Evolutionary conservation across 2,329 filamentous ascomycete genomes (phyloP).

Genomic region (Zymoseptoria pseudotritici): DNA sequence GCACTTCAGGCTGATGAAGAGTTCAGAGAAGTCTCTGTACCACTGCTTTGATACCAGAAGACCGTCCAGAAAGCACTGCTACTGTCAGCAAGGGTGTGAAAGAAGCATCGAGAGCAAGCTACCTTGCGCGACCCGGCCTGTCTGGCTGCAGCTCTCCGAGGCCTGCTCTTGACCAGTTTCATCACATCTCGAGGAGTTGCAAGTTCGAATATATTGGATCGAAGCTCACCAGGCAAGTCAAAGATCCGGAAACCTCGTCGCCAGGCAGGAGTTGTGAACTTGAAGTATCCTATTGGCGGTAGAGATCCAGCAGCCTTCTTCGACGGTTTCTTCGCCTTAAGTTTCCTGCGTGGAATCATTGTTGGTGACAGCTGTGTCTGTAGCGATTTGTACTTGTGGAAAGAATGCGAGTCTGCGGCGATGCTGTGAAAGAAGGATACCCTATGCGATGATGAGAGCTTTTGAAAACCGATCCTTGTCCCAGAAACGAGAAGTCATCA

Average conservation of each 20-base stretch:
- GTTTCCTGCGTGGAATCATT: neutral
- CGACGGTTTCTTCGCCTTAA: neutral
- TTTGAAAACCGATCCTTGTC: no score
- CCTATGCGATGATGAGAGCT: neutral
- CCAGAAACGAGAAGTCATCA: neutral
- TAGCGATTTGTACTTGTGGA: neutral
- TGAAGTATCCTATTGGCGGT: neutral
- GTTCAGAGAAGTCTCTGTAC: neutral
- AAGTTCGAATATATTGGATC: no score
- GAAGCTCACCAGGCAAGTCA: neutral
- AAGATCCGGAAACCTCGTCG: neutral
- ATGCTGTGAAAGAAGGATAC: neutral
- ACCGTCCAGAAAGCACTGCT: neutral
- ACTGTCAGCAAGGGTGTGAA: neutral
- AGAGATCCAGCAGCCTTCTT: neutral
- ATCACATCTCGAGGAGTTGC: neutral
- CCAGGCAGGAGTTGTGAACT: neutral
- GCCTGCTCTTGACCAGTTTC: neutral
- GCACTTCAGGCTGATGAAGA: neutral
- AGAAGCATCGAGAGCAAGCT: neutral
- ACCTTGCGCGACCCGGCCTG: neutral
- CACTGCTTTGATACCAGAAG: neutral
- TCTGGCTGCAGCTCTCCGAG: neutral
- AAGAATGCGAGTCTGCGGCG: neutral
- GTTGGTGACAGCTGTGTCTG: neutral